A percentile compares a stretch with the other conserved stretches of the same genome.
Evolutionary conservation across 1,284 basidiomycete species (phyloP).

Genomic region (Phenoliferia sp.): DNA sequence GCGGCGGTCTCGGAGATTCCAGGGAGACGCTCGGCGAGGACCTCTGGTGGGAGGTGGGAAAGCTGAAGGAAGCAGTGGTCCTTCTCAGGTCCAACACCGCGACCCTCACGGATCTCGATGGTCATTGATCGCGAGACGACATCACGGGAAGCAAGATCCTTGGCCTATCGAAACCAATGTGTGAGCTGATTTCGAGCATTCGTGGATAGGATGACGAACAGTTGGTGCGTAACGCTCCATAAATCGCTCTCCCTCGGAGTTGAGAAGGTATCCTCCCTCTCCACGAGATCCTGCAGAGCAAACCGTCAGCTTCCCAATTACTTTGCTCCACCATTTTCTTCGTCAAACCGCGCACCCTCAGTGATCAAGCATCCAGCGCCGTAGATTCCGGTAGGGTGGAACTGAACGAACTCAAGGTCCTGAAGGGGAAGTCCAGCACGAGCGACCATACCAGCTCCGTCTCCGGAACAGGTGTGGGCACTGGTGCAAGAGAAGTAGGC

Average conservation of each 20-base stretch:
- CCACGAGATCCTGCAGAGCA: conserved; percentile 77
- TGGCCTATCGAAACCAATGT: conserved; percentile 51
- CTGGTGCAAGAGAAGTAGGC: conserved; percentile 99
- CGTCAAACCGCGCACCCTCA: conserved; percentile 64
- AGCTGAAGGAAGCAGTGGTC: conserved; percentile 97
- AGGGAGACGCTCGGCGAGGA: conserved; percentile 94
- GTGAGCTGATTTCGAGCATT: not conserved
- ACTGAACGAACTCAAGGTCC: conserved; percentile 98
- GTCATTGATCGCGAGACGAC: conserved; percentile 99
- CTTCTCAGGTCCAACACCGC: conserved; percentile 97
- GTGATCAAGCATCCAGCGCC: conserved; percentile 99
- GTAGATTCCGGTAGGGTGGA: conserved; percentile 99
- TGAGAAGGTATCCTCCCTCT: conserved; percentile 97
- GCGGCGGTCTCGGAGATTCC: conserved; percentile 99
- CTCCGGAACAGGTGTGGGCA: conserved; percentile 98
- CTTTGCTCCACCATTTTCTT: not conserved
- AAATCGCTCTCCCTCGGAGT: conserved; percentile 98
- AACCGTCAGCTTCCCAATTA: not conserved
- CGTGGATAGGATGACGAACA: not conserved
- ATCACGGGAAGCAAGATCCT: conserved; percentile 98
- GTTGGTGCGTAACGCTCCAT: conserved; percentile 97
- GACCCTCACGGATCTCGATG: conserved; percentile 96
- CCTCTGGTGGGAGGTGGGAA: conserved; percentile 91
- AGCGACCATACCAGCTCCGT: conserved; percentile 98
- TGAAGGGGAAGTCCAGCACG: conserved; percentile 95